Base-by-base conservation (phyloP, 2,329 filamentous ascomycete genomes). In the Penicillium thymicola region DNA sequence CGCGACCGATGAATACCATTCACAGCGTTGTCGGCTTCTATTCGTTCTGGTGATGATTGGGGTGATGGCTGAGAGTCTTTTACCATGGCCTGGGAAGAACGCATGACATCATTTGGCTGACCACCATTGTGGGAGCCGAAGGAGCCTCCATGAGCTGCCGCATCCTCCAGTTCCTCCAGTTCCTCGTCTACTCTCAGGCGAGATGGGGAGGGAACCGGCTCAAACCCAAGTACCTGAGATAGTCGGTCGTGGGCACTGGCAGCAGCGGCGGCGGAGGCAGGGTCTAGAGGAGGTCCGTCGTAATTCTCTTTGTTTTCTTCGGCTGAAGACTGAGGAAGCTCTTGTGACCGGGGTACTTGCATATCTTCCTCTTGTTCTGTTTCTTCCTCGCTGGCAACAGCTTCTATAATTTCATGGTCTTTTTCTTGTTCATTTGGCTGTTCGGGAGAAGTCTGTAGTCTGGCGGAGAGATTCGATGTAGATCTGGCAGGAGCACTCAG, bases 291-390 rank as follows among this genome's bases (percentile, higher is more conserved):
- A 21, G 61, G 63, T 41, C 65, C 68, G 28, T 72, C 65, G 52
- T 72, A 70, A 48, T 80, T 80, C 60, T 80, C 78, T 61, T 80
- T 80, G 57, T 80, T 73, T 55, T 79, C 78, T 38, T 78, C 77
- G 10, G 65, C 67, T 11, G 72, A 66, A 14, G 66, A 62, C 42
- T 68, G 61, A 23, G 58, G 61, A 21, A 55, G 48, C 5, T 69
- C 65, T 46, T 72, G 72, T 41, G 69, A 70, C 43, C 64, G 65
- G 11, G 62, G 63, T 0, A 69, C 60, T 40, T 67, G 65, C 27
- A 66, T 60, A 37, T 76, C 70, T 41, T 78, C 77, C 57, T 79
- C 77, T 54, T 77, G 74, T 54, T 79, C 78, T 0, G 78, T 80
- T 61, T 80, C 78, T 54, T 76, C 76, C 62, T 79, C 73, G 25